Evolutionary conservation across 345 rosid species (phyloP).

Genomic region (Boechera divaricarpa): DNA sequence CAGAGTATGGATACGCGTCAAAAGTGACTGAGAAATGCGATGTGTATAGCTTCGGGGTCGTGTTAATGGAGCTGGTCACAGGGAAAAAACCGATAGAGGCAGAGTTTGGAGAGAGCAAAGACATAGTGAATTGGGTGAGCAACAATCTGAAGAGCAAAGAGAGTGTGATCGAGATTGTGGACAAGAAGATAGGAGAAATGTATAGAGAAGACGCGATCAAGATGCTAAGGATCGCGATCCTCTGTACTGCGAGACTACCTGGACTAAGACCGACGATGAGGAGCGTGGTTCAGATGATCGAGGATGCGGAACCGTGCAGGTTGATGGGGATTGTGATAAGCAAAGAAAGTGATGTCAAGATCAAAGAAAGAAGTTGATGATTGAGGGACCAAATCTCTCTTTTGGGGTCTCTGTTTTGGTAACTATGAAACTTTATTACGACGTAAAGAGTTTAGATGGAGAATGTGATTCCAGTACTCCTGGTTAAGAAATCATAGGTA

Average conservation of each 20-base stretch:
- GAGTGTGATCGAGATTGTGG: conserved; percentile 62
- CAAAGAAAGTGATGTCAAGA: conserved; percentile 48
- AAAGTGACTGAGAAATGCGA: conserved; percentile 90
- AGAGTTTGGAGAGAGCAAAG: conserved; percentile 76
- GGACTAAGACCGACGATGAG: conserved; percentile 80
- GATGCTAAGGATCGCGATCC: conserved; percentile 70
- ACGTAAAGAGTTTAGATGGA: conserved; percentile 21
- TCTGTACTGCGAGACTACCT: conserved; percentile 69
- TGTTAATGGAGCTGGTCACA: conserved; percentile 84
- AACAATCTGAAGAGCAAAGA: conserved; percentile 64
- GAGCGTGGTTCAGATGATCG: conserved; percentile 84
- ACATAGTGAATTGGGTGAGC: conserved; percentile 78
- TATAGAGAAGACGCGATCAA: conserved; percentile 68
- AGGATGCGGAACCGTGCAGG: conserved; percentile 76
- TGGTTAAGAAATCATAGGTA: conserved; percentile 12
- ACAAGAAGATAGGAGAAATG: conserved; percentile 61
- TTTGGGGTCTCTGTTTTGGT: conserved; percentile 30
- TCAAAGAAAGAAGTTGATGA: conserved; percentile 45
- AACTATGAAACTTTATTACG: conserved; percentile 13
- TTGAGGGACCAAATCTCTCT: conserved; percentile 7
- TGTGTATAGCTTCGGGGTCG: conserved; percentile 95
- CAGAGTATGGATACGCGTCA: conserved; percentile 89
- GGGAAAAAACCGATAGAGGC: conserved; percentile 84
- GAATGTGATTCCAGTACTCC: conserved; percentile 16
- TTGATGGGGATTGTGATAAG: conserved; percentile 55